Base-by-base conservation (phyloP, 495 filamentous ascomycete species). In the Talaromyces thailandensis region DNA sequence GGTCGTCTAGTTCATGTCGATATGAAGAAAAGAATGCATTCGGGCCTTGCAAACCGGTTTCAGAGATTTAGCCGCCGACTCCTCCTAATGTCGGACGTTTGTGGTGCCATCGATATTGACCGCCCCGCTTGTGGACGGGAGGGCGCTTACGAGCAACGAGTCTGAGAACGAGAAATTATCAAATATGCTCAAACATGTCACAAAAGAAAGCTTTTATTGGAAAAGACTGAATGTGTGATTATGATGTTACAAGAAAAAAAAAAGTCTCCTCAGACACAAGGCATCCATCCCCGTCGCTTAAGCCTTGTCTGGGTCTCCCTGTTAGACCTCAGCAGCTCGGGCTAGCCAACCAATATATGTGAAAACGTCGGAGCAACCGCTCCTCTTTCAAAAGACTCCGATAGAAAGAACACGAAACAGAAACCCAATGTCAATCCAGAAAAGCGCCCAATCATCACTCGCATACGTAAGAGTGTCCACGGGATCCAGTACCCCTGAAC, bases 121-220 rank as follows among this genome's bases (percentile, higher is more conserved):
- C 43, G 59, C 59, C 59, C 59, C 59, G 59, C 59, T 61, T 24
- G 18, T 28, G 37, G 40, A 29, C 52, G 24, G 24, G 18, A 51
- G 59, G 59, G 59, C 59, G 59, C 59, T 61, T 61, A 61, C 45
- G n/a, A 29, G 28, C 40, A 32, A 61, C 59, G 40, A 61, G 37
- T 61, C 59, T 31, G 18, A 28, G 28, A 61, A 28, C 26, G 40
- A 61, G 59, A 29, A 51, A 11, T 23, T n/a, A 35, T 16, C 26
- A 28, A 51, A 14, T 18, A 23, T 32, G 52, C 43, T 32, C 59
- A 61, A 52, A 61, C 57, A 61, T 51, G 59, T 24, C 59, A 61
- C 59, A 61, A 52, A 61, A 32, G 25, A 50, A 25, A 14, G n/a
- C 16, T 52, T 61, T 52, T 25, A 61, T 61, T 61, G 43, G 45